phyloP scores from a whole-genome alignment of 148 eudicot genomes.

The Arctostaphylos glauca region DNA sequence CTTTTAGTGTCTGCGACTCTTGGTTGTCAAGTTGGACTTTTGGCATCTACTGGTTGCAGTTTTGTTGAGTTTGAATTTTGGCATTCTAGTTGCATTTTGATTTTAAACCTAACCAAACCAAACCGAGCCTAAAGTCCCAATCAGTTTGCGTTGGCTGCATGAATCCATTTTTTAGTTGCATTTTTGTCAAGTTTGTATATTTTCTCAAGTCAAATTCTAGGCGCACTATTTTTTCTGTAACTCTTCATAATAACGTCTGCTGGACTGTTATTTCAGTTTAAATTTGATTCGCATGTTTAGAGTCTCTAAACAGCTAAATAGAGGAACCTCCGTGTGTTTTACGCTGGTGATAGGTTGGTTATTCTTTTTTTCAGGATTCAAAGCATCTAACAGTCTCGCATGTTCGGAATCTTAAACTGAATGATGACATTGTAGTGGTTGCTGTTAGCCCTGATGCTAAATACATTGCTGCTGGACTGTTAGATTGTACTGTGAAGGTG shows the following conservation, averaged over 20 bases:
- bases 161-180: background rate
- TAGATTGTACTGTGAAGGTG: slow-evolving; percentile 91
- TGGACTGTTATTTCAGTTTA: background rate
- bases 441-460: slow-evolving; percentile 87
- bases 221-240: background rate
- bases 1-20: background rate
- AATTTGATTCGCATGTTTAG: slow-evolving; percentile 1
- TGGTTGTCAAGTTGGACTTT: background rate
- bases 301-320: background rate
- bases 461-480: slow-evolving; percentile 77
- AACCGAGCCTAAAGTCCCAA: no score
- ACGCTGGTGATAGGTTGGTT: slow-evolving; percentile 8
- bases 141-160: no score
- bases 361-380: slow-evolving; percentile 45
- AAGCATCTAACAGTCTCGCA: slow-evolving; percentile 61
- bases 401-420: slow-evolving; percentile 65
- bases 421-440: slow-evolving; percentile 76
- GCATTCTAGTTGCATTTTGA: background rate
- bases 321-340: background rate
- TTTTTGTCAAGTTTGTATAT: background rate
- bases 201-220: background rate
- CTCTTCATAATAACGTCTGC: no score
- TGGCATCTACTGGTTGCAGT: background rate
- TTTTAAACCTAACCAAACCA: no score
- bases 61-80: background rate